Evolutionary conservation across 768 basidiomycete genomes (phyloP).

Genomic region (Lyophyllum semitale): DNA sequence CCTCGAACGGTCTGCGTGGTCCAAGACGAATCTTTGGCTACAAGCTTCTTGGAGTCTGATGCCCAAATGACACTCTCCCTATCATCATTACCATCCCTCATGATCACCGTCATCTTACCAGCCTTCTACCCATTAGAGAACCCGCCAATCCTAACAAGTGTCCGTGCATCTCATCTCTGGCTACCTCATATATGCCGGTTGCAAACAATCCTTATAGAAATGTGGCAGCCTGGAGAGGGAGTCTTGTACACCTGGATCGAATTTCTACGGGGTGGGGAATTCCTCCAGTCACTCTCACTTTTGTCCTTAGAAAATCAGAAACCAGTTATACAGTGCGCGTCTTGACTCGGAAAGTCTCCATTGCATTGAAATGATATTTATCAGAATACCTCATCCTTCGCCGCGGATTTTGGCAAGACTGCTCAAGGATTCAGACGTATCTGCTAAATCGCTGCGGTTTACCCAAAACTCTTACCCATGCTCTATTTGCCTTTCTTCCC

Average conservation of each 20-base stretch:
- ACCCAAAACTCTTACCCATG: conserved; percentile 68
- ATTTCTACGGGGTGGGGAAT: conserved; percentile 66
- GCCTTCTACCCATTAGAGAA: conserved; percentile 52
- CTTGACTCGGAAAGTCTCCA: not conserved
- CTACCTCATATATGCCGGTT: conserved; percentile 43
- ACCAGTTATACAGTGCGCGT: conserved; percentile 40
- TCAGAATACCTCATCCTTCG: conserved; percentile 59
- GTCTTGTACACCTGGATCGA: conserved; percentile 75
- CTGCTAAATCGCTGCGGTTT: conserved; percentile 53
- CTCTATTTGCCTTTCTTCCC: conserved; percentile 70
- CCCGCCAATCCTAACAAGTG: conserved; percentile 55
- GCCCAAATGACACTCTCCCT: conserved; percentile 32
- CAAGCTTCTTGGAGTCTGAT: conserved; percentile 4
- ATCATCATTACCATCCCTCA: conserved; percentile 62
- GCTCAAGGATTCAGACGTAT: conserved; percentile 51
- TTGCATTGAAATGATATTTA: conserved; percentile 8
- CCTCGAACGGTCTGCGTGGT: conserved; percentile 40
- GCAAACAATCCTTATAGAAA: conserved; percentile 41
- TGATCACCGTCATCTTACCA: conserved; percentile 56
- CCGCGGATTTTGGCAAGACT: conserved; percentile 53
- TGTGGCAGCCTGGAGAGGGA: conserved; percentile 64
- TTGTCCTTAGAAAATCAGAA: conserved; percentile 22
- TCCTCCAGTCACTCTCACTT: conserved; percentile 50
- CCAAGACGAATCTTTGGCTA: conserved; percentile 5
- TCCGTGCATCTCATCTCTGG: conserved; percentile 65